Evolutionary conservation across 2,329 filamentous ascomycete species (phyloP).

Genomic region (Xylaria sp.): DNA sequence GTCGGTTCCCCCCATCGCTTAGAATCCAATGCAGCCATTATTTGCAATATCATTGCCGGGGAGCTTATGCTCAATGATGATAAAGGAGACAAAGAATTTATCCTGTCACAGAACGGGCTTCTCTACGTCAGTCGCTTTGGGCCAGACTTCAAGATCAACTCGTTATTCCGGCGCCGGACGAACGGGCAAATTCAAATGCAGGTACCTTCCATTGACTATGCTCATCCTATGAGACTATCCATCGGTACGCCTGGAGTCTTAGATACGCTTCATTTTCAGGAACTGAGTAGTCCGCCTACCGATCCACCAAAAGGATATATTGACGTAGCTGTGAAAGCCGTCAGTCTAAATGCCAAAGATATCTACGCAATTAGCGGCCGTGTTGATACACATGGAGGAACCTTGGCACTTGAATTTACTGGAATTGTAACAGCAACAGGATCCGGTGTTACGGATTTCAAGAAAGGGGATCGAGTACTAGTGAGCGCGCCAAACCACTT

Average conservation of each 20-base stretch:
- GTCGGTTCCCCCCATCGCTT: constrained; percentile 9
- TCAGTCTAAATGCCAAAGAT: constrained; percentile 37
- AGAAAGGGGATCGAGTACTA: constrained; percentile 3
- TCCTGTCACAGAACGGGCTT: background rate
- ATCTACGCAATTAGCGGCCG: constrained; percentile 27
- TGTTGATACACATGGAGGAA: background rate
- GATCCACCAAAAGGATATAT: constrained; percentile 1
- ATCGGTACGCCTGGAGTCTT: background rate
- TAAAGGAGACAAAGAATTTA: background rate
- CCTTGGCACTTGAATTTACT: constrained; percentile 7
- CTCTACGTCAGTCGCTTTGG: background rate
- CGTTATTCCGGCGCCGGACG: background rate
- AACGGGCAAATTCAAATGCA: too few species aligned
- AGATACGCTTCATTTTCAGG: constrained; percentile 30
- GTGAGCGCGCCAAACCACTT: background rate
- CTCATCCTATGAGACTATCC: background rate
- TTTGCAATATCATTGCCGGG: too few species aligned
- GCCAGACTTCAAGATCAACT: background rate
- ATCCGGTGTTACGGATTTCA: background rate
- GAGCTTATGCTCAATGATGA: too few species aligned
- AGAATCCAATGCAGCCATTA: too few species aligned
- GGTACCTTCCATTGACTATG: background rate
- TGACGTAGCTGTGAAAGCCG: constrained; percentile 9
- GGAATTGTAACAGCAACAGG: background rate
- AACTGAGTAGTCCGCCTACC: constrained; percentile 1